Percentiles rank a stretch among this genome's conserved stretches.
These are phyloP conservation scores for Tulasnella calospora DNA, from an alignment of 768 basidiomycete species.

Conservation along the genomic window DNA sequence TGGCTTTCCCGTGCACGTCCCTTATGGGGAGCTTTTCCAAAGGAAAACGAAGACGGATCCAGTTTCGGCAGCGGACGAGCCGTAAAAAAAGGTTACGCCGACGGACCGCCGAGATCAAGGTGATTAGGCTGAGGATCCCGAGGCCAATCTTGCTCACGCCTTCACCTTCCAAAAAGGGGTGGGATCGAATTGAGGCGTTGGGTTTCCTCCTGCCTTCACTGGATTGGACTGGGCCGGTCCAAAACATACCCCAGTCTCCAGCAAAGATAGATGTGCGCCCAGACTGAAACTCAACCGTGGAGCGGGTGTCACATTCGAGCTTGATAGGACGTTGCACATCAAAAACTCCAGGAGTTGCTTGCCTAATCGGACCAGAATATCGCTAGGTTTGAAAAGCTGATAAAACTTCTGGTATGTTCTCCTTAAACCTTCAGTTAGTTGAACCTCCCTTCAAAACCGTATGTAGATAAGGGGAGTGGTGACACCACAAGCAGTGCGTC, in stretches of 20 bases:
- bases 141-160: not conserved
- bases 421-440: not conserved
- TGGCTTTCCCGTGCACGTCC: no score
- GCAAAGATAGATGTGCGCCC: not conserved
- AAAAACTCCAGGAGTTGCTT: no score
- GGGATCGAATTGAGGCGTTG: not conserved
- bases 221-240: not conserved
- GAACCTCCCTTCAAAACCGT: not conserved
- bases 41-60: not conserved
- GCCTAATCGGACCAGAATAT: not conserved
- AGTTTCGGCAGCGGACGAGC: not conserved
- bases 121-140: conserved; percentile 18
- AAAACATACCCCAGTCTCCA: not conserved
- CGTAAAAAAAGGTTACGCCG: not conserved
- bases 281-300: conserved; percentile 2
- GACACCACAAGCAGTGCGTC: no score
- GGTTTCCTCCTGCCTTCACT: not conserved
- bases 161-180: conserved; percentile 4
- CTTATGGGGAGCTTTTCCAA: no score
- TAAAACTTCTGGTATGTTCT: not conserved
- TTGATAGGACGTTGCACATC: not conserved
- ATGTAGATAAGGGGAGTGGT: not conserved
- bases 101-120: conserved; percentile 1
- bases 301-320: not conserved
- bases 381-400: not conserved